Evolutionary conservation across 2,329 filamentous ascomycete genomes (phyloP).

Genomic region (Cladorrhinum sp.): DNA sequence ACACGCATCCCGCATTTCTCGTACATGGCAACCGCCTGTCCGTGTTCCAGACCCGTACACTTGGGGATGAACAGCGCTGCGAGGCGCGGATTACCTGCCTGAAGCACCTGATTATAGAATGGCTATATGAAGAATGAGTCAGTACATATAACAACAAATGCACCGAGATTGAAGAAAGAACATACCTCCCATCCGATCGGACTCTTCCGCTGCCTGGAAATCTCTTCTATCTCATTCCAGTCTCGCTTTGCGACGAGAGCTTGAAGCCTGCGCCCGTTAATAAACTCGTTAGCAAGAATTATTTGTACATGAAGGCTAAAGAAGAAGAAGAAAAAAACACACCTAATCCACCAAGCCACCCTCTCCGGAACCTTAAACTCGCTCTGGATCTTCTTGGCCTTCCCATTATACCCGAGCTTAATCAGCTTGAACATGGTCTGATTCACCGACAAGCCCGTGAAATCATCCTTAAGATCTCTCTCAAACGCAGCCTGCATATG

Average conservation of each 20-base stretch:
- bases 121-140: slow-evolving; percentile 51
- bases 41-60: slow-evolving; percentile 66
- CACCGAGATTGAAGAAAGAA: slow-evolving; percentile 18
- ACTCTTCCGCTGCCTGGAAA: slow-evolving; percentile 73
- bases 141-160: not conserved
- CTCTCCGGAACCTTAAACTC: slow-evolving; percentile 94
- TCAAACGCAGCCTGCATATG: slow-evolving; percentile 86
- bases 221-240: slow-evolving; percentile 89
- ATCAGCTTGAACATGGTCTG: slow-evolving; percentile 90
- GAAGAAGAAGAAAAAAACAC: slow-evolving; percentile 27
- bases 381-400: slow-evolving; percentile 81
- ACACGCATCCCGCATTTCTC: slow-evolving; percentile 88
- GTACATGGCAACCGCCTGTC: slow-evolving; percentile 84
- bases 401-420: slow-evolving; percentile 73
- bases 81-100: slow-evolving; percentile 84
- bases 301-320: not conserved
- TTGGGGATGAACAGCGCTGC: slow-evolving; percentile 84
- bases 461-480: slow-evolving; percentile 73
- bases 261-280: slow-evolving; percentile 58
- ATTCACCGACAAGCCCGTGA: slow-evolving; percentile 81
- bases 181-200: slow-evolving; percentile 95
- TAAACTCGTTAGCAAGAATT: not conserved
- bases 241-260: slow-evolving; percentile 86
- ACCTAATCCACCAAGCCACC: slow-evolving; percentile 80
- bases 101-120: slow-evolving; percentile 85